phyloP scores from a whole-genome alignment of 768 basidiomycete species.

The Trametes gibbosa region DNA sequence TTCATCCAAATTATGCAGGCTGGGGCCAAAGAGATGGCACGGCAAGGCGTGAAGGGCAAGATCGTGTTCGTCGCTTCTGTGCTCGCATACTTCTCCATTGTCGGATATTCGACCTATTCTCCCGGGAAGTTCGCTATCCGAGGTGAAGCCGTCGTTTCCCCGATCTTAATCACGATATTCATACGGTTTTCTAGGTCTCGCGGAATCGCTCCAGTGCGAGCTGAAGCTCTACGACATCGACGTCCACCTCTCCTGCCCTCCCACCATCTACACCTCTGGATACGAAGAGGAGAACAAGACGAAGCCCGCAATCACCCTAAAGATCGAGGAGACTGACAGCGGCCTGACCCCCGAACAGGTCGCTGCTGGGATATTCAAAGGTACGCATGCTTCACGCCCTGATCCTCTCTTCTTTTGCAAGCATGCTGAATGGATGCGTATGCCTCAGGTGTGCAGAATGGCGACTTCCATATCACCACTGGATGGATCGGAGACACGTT shows the following conservation, averaged over 20 bases:
- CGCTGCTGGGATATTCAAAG: conserved; percentile 56
- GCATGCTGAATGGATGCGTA: not conserved
- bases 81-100: conserved; percentile 69
- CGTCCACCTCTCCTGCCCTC: conserved; percentile 81
- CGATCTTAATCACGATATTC: too few relatives aligned
- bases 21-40: conserved; percentile 62
- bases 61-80: conserved; percentile 78
- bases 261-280: conserved; percentile 77
- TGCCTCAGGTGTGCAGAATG: conserved; percentile 61
- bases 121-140: conserved; percentile 85
- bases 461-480: conserved; percentile 73
- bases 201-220: conserved; percentile 80
- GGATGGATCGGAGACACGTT: conserved; percentile 69
- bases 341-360: conserved; percentile 62
- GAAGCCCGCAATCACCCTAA: conserved; percentile 72
- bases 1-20: conserved; percentile 40
- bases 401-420: too few relatives aligned
- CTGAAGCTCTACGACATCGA: conserved; percentile 72
- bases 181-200: conserved; percentile 52
- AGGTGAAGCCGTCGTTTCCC: conserved; percentile 41
- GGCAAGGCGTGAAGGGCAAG: conserved; percentile 54
- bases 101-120: conserved; percentile 77
- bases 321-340: conserved; percentile 73
- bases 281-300: conserved; percentile 73
- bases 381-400: too few relatives aligned